Evolutionary conservation across 768 basidiomycete species (phyloP).

Genomic region (Tulasnella sp.): DNA sequence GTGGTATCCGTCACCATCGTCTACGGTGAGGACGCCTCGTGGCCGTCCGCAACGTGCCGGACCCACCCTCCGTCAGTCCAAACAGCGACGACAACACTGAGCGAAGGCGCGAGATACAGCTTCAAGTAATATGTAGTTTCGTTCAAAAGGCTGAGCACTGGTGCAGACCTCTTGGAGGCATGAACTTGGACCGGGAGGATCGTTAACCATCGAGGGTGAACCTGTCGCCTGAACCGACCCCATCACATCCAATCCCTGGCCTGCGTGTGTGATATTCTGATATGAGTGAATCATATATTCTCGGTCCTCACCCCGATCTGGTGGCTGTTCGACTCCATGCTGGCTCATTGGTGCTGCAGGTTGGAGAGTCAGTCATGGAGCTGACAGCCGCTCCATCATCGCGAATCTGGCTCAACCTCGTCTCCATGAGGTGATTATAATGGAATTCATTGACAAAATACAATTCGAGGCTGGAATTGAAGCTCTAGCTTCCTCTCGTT

Average conservation of each 20-base stretch:
- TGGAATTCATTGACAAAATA: background rate
- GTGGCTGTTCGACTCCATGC: constrained; percentile 1
- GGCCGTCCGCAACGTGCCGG: constrained; percentile 3
- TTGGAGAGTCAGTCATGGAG: background rate
- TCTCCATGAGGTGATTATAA: background rate
- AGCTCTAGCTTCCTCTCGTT: background rate
- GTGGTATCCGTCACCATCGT: background rate
- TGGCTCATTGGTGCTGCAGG: background rate
- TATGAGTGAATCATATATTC: background rate
- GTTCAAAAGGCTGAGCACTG: background rate
- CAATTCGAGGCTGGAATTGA: background rate
- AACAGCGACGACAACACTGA: background rate
- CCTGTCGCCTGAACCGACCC: background rate
- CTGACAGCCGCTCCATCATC: background rate
- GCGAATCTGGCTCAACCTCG: background rate
- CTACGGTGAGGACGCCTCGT: background rate
- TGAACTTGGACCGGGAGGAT: background rate
- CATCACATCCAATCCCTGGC: background rate
- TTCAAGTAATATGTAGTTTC: background rate
- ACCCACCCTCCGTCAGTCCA: background rate
- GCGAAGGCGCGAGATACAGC: background rate
- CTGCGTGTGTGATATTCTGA: background rate
- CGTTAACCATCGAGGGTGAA: background rate
- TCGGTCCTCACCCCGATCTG: background rate
- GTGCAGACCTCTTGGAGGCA: background rate